These are phyloP conservation scores for Trametes pubescens DNA, from an alignment of 1,284 basidiomycete genomes.

Conservation along the genomic window DNA sequence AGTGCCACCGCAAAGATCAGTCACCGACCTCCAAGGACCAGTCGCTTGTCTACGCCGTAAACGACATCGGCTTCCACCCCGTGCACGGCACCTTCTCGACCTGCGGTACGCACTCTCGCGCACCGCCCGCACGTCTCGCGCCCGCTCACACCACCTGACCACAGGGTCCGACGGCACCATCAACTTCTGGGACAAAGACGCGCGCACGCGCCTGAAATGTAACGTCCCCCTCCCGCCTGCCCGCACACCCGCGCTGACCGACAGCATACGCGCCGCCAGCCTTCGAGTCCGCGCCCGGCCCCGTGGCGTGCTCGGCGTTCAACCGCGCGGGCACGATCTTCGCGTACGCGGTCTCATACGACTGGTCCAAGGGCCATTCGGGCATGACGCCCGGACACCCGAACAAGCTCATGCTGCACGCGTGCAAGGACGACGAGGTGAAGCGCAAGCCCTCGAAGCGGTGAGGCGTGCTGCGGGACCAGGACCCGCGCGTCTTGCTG, in stretches of 20 bases:
- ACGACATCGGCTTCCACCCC: conserved; percentile 92
- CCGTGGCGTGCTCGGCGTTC: conserved; percentile 81
- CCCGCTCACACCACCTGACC: conserved; percentile 28
- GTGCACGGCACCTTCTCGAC: conserved; percentile 95
- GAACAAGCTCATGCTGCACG: conserved; percentile 91
- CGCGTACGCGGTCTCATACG: conserved; percentile 90
- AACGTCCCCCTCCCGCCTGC: conserved; percentile 37
- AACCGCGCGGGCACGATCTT: conserved; percentile 89
- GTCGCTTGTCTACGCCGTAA: conserved; percentile 89
- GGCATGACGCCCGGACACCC: conserved; percentile 84
- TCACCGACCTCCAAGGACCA: conserved; percentile 73
- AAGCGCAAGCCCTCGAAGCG: conserved; percentile 64
- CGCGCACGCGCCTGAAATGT: conserved; percentile 91
- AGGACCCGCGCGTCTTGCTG: neutral
- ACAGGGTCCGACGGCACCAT: conserved; percentile 81
- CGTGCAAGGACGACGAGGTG: conserved; percentile 90
- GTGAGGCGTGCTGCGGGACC: conserved; percentile 28
- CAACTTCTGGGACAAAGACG: conserved; percentile 92
- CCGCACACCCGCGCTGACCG: conserved; percentile 13
- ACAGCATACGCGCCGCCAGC: conserved; percentile 49
- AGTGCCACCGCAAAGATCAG: conserved; percentile 89
- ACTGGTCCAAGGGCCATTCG: conserved; percentile 90
- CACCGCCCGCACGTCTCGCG: neutral
- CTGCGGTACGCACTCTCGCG: conserved; percentile 66
- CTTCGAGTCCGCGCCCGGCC: conserved; percentile 73